phyloP scores from a whole-genome alignment of 371 early-diverging fungal genomes.

The Rhizopus sp. region DNA sequence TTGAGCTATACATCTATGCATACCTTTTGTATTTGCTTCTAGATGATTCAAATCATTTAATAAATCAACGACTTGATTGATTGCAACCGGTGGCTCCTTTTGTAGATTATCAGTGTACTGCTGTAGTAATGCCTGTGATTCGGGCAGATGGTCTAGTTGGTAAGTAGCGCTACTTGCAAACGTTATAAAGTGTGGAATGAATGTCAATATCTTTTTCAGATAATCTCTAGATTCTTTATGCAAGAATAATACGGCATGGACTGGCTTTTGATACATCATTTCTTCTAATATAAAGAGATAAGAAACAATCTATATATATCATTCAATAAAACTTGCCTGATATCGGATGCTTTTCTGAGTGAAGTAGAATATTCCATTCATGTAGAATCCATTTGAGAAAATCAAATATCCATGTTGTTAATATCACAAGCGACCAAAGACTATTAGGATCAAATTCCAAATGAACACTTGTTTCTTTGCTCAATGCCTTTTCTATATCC shows the following conservation, averaged over 20 bases:
- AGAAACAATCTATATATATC: not conserved
- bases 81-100: slow-evolving; percentile 27
- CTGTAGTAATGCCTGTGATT: slow-evolving; percentile 30
- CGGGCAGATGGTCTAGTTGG: slow-evolving; percentile 31
- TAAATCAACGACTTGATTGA: slow-evolving; percentile 31
- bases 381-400: slow-evolving; percentile 38
- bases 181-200: slow-evolving; percentile 37
- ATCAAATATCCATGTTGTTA: slow-evolving; percentile 40
- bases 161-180: slow-evolving; percentile 24
- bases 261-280: slow-evolving; percentile 5
- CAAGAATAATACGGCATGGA: slow-evolving; percentile 37
- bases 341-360: slow-evolving; percentile 27
- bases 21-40: slow-evolving; percentile 15
- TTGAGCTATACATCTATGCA: slow-evolving; percentile 7
- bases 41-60: slow-evolving; percentile 26
- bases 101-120: slow-evolving; percentile 25
- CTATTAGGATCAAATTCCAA: slow-evolving; percentile 34
- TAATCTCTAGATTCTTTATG: slow-evolving; percentile 31
- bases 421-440: slow-evolving; percentile 42
- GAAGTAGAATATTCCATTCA: slow-evolving; percentile 41
- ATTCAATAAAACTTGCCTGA: slow-evolving; percentile 23
- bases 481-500: slow-evolving; percentile 16
- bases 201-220: slow-evolving; percentile 25
- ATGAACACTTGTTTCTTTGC: slow-evolving; percentile 3
- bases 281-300: slow-evolving; percentile 18